Percentiles rank a stretch among this genome's conserved stretches.
phyloP scores from a whole-genome alignment of 148 eudicot genomes.

The Polygonum aviculare region DNA sequence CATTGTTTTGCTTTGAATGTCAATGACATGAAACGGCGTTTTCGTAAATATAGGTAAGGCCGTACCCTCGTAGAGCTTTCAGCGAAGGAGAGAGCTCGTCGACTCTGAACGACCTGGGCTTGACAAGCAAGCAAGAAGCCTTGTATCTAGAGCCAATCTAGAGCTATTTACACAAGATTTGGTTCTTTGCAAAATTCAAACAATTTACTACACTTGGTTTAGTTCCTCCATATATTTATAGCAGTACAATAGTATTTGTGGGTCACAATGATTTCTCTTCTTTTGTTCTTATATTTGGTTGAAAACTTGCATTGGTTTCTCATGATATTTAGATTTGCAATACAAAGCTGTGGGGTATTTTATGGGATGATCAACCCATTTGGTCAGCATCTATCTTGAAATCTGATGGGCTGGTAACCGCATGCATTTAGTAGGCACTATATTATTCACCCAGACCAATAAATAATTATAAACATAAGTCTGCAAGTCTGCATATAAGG shows the following conservation, averaged over 20 bases:
- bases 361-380: not conserved
- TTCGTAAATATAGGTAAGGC: constrained; percentile 68
- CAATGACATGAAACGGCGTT: not conserved
- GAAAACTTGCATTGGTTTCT: not conserved
- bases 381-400: not conserved
- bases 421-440: too few species aligned
- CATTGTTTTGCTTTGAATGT: not conserved
- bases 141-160: constrained; percentile 75
- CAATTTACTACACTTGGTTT: constrained; percentile 7
- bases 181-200: not conserved
- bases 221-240: not conserved
- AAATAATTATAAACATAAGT: too few species aligned
- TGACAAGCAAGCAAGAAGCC: constrained; percentile 95
- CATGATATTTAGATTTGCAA: constrained; percentile 2
- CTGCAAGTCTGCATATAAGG: too few species aligned
- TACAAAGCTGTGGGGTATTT: not conserved
- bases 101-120: constrained; percentile 64
- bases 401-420: not conserved
- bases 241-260: constrained; percentile 1
- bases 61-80: constrained; percentile 84
- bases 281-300: not conserved
- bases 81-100: constrained; percentile 53
- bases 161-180: not conserved
- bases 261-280: not conserved
- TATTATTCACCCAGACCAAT: too few species aligned